phyloP scores from a whole-genome alignment of 495 filamentous ascomycete species.

The Articulospora tetracladia region DNA sequence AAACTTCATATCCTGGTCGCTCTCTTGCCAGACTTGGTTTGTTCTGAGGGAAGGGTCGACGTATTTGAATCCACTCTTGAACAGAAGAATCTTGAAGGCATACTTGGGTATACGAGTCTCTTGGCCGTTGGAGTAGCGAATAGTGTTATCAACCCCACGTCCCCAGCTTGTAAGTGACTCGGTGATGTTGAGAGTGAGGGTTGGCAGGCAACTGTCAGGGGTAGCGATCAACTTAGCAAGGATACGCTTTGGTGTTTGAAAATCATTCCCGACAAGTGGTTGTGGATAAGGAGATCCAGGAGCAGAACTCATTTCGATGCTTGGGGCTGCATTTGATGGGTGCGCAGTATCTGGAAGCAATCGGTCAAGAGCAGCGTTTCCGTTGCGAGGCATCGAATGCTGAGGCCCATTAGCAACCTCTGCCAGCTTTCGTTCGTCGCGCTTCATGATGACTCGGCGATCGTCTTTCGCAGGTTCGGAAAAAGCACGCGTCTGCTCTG shows the following conservation, averaged over 20 bases:
- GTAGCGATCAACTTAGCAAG: constrained; percentile 41
- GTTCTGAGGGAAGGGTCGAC: neutral
- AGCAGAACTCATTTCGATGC: neutral
- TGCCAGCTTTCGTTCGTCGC: constrained; percentile 20
- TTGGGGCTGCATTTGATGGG: constrained; percentile 4
- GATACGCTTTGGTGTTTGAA: constrained; percentile 33
- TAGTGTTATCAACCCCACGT: constrained; percentile 55
- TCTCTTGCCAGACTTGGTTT: constrained; percentile 35
- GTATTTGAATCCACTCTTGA: constrained; percentile 57
- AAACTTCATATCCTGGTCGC: constrained; percentile 54
- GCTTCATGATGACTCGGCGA: constrained; percentile 21
- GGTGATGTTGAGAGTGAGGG: constrained; percentile 58
- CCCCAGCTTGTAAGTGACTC: constrained; percentile 71
- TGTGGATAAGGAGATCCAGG: neutral
- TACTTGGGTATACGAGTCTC: constrained; percentile 75
- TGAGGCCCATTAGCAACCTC: neutral
- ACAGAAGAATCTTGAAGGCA: constrained; percentile 74
- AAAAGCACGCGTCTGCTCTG: constrained; percentile 13
- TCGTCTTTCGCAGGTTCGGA: constrained; percentile 22
- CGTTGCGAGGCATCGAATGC: neutral
- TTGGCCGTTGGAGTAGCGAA: constrained; percentile 50
- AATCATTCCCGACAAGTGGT: constrained; percentile 24
- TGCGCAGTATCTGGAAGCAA: constrained; percentile 9
- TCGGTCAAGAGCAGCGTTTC: neutral
- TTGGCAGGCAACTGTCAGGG: constrained; percentile 40